Base-by-base conservation (phyloP, 2,329 filamentous ascomycete genomes). In the Fusarium marasasianum region DNA sequence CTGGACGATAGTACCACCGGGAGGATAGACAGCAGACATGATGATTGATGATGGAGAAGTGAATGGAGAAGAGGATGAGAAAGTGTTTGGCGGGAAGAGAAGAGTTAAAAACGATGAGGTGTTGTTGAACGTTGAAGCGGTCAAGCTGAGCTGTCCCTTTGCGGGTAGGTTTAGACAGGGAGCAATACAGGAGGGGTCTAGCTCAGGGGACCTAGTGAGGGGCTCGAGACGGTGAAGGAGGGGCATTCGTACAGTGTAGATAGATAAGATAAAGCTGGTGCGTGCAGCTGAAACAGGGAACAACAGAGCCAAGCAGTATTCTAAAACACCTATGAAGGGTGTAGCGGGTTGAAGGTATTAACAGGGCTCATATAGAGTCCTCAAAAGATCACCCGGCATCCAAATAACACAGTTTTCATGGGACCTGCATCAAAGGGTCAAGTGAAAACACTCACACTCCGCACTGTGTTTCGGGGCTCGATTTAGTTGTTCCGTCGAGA, bases 1-100 rank as follows among this genome's bases (percentile, higher is more conserved):
- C 82, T 97, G 91, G 84, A 98, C 92, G 87, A 95, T 95, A 79
- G 95, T 98, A 79, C 89, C 89, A 75, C 91, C 92, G 55, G 89
- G 84, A 64, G 92, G 91, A 76, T 88, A 85, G 57, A 82, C 79
- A 69, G 82, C 80, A 77, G 89, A 86, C 89, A 91, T 91, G 80
- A 79, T 86, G 78, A 63, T 37, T 45, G 66, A 57, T 71, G 55
- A 53, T 40, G 45, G 41, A 67, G 35, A 41, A 58, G 43, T 65
- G 38, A 65, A 44, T 65, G 59, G 63, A 56, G 37, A 48, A 53
- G 53, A 55, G 41, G 29, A 37, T 54, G 59, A 67, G 45, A 57
- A 50, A 40, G 60, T 64, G 66, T 55, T 57, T 63, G 66, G 62
- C 40, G 48, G 38, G 44, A 66, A 51, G 66, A 63, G 66, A 65